Evolutionary conservation across 257 asterid genomes (phyloP).

Genomic region (Anisodus acutangulus): DNA sequence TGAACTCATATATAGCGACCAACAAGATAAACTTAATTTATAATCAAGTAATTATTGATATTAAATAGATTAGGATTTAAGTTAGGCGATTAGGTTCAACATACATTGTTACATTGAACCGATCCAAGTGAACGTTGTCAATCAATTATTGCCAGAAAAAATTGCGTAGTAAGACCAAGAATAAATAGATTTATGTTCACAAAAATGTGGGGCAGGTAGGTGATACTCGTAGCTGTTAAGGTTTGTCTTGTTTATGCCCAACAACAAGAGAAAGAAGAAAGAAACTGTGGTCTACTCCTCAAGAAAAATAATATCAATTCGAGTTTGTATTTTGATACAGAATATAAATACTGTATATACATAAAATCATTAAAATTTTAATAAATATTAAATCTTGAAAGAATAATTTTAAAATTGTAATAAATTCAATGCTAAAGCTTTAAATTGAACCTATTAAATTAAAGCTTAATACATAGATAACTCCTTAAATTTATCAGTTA

Average conservation of each 20-base stretch:
- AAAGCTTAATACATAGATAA: neutral
- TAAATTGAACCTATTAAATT: neutral
- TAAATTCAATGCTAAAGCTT: neutral
- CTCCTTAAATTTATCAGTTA: too few relatives aligned
- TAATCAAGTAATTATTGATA: neutral
- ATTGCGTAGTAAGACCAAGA: neutral
- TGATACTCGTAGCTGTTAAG: constrained; percentile 15
- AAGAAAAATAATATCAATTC: neutral
- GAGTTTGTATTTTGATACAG: neutral
- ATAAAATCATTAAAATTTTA: neutral
- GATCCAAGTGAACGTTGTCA: constrained; percentile 14
- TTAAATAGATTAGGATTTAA: neutral
- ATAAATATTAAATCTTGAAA: neutral
- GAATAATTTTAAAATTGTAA: neutral
- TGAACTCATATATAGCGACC: neutral
- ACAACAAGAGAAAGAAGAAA: neutral
- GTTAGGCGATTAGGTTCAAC: neutral
- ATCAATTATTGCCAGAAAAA: constrained; percentile 12
- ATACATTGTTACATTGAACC: constrained; percentile 13
- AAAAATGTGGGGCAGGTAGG: neutral
- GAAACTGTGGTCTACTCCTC: neutral
- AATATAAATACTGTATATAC: too few relatives aligned
- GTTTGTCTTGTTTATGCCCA: constrained; percentile 18
- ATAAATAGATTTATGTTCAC: neutral
- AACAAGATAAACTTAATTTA: neutral